Evolutionary conservation across 352 stramenopile genomes (phyloP).

Genomic region (Pythium plurisporium): DNA sequence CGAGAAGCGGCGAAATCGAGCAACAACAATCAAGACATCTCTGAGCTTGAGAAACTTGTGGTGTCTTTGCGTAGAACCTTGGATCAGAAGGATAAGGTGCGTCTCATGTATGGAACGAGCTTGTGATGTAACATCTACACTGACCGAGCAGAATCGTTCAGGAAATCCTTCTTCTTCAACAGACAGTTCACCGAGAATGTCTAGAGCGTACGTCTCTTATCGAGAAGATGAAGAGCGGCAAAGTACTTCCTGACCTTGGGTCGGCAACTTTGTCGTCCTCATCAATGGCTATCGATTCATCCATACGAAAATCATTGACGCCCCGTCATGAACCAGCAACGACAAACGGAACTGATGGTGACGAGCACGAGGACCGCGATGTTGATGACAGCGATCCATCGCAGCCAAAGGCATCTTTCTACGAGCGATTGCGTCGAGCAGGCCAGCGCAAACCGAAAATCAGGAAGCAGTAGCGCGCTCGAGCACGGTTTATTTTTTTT

Average conservation of each 20-base stretch:
- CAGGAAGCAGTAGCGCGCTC: constrained; percentile 34
- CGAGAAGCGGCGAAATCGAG: too few relatives aligned
- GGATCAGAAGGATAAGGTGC: constrained; percentile 45
- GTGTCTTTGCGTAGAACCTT: too few relatives aligned
- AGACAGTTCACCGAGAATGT: constrained; percentile 80
- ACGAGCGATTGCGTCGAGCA: constrained; percentile 65
- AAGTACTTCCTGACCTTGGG: constrained; percentile 53
- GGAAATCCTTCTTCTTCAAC: constrained; percentile 72
- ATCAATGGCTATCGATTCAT: background rate
- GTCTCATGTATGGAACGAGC: background rate
- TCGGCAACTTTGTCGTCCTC: background rate
- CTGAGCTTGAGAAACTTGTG: too few relatives aligned
- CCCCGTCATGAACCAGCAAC: background rate
- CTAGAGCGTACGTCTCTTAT: constrained; percentile 74
- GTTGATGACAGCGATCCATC: constrained; percentile 13
- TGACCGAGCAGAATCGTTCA: constrained; percentile 11
- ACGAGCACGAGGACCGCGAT: constrained; percentile 21
- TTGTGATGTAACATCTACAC: too few relatives aligned
- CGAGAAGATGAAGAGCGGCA: constrained; percentile 64
- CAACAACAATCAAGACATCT: too few relatives aligned
- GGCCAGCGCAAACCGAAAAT: constrained; percentile 49
- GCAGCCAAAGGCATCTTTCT: constrained; percentile 59
- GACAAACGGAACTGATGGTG: background rate
- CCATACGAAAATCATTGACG: constrained; percentile 1
- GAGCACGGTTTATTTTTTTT: too few relatives aligned